Evolutionary conservation across 495 filamentous ascomycete genomes (phyloP), one percentile per base, ranked within the genome.

Genomic region (Xylaria palmicola): DNA sequence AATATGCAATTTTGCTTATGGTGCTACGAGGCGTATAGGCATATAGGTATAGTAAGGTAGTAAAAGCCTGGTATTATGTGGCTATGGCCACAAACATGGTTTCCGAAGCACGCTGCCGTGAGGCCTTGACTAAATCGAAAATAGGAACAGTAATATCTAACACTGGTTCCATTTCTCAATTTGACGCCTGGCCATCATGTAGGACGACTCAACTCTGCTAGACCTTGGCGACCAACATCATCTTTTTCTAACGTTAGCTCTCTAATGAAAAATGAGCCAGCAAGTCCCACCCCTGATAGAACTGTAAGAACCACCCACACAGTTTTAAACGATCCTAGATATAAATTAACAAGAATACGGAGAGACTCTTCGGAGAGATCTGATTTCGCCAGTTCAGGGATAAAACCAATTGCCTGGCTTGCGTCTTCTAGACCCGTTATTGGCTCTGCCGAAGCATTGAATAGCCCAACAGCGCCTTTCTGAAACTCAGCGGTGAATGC

Each of bases 401-500:
- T 36, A 13, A 36, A 36, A 6, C 32, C 32, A 36, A 36, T 13
- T 36, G 32, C 32, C 13, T 36, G 32, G 13, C 32, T 36, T 36
- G 32, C 32, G 13, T 36, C 32, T 13, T 36, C 13, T 13, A 36
- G 32, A 36, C 6, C 32, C 13, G 32, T 36, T 36, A 36, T 13
- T 6, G 13, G 6, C 32, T 13, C 32, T 36, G 32, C 32, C 32
- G 6, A 36, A 13, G 13, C 32, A 36, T 36, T 13, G 13, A 13
- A 6, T 13, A 43, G n/a, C n/a, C 8, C 40, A 10, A 43, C 40
- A 17, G 5, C n/a, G n/a, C n/a, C n/a, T 15, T 43, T 43, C 40
- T 43, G 62, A 48, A 75, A 76, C 10, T 69, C 59, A 41, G 60
- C 72, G 57, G 49, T 70, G 61, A 75, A 75, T 6, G 66, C 57